phyloP scores from a whole-genome alignment of 768 basidiomycete genomes.

The Termitomyces sp. region DNA sequence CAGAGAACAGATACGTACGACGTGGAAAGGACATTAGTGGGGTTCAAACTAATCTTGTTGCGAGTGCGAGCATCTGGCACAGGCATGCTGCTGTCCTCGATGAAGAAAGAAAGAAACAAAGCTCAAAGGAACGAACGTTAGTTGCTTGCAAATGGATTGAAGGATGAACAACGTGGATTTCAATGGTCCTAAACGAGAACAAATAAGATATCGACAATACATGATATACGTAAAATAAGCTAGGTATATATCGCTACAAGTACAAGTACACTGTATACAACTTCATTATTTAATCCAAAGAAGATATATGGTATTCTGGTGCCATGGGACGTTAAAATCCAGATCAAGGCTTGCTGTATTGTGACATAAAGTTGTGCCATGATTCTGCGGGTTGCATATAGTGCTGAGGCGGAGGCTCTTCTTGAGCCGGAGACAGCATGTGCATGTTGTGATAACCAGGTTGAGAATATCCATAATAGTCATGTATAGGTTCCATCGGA shows the following conservation, averaged over 20 bases:
- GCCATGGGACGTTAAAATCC: not conserved
- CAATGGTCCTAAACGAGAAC: constrained; percentile 18
- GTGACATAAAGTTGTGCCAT: constrained; percentile 44
- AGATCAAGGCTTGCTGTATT: constrained; percentile 26
- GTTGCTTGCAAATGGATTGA: not conserved
- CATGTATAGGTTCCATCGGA: constrained; percentile 22
- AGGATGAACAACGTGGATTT: not conserved
- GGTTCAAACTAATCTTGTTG: constrained; percentile 57
- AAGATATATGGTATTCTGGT: constrained; percentile 5
- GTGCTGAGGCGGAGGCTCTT: constrained; percentile 28
- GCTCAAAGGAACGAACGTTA: not conserved
- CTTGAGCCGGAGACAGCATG: constrained; percentile 20
- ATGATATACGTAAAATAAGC: constrained; percentile 6
- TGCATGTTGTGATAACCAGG: constrained; percentile 18
- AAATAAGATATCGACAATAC: constrained; percentile 20
- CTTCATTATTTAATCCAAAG: constrained; percentile 2
- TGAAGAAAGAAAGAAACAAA: constrained; percentile 3
- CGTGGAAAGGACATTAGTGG: constrained; percentile 44
- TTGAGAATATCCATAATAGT: constrained; percentile 25
- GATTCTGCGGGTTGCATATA: constrained; percentile 28
- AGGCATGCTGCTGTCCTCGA: constrained; percentile 38
- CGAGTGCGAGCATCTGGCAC: constrained; percentile 63
- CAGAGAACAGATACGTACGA: constrained; percentile 34
- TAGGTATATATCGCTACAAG: constrained; percentile 14
- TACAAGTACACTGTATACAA: constrained; percentile 9